phyloP scores from a whole-genome alignment of 805 yeast genomes.

The Jamesozyma jinghongensis region DNA sequence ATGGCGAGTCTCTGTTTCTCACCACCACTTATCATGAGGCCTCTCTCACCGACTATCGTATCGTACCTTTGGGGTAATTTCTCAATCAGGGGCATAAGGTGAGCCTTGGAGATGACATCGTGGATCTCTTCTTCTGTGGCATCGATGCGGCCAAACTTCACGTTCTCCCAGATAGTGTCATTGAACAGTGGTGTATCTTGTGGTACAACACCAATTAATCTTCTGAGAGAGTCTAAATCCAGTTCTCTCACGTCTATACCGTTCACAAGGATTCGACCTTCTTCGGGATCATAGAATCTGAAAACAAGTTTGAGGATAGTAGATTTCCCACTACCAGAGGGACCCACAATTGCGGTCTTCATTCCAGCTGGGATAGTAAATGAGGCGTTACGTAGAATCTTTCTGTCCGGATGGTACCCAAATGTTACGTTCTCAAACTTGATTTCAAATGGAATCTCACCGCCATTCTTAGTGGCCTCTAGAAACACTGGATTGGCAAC shows the following conservation, averaged over 20 bases:
- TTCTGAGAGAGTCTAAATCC: slow-evolving; percentile 65
- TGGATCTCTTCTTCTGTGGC: slow-evolving; percentile 67
- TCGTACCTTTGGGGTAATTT: slow-evolving; percentile 77
- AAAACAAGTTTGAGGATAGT: slow-evolving; percentile 77
- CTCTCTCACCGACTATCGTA: slow-evolving; percentile 92
- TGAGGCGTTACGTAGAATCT: slow-evolving; percentile 69
- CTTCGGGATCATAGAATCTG: slow-evolving; percentile 76
- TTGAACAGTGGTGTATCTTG: slow-evolving; percentile 96
- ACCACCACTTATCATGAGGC: slow-evolving; percentile 99
- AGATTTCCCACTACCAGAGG: slow-evolving; percentile 93
- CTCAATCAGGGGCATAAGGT: slow-evolving; percentile 49
- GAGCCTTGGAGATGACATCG: slow-evolving; percentile 58
- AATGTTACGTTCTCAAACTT: slow-evolving; percentile 84
- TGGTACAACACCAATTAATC: slow-evolving; percentile 83
- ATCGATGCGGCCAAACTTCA: slow-evolving; percentile 70
- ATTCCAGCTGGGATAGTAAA: slow-evolving; percentile 86
- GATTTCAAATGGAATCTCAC: slow-evolving; percentile 57
- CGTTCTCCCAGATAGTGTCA: slow-evolving; percentile 79
- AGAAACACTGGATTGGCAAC: slow-evolving; percentile 54
- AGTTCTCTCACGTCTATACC: slow-evolving; percentile 79
- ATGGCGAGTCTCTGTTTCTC: slow-evolving; percentile 94
- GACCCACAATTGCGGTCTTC: slow-evolving; percentile 92
- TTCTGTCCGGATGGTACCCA: slow-evolving; percentile 84
- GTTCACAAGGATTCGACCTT: slow-evolving; percentile 74
- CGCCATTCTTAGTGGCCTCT: slow-evolving; percentile 1